These are phyloP conservation scores for Canavalia ensiformis DNA, from an alignment of 306 rosid species.

Conservation along the genomic window DNA sequence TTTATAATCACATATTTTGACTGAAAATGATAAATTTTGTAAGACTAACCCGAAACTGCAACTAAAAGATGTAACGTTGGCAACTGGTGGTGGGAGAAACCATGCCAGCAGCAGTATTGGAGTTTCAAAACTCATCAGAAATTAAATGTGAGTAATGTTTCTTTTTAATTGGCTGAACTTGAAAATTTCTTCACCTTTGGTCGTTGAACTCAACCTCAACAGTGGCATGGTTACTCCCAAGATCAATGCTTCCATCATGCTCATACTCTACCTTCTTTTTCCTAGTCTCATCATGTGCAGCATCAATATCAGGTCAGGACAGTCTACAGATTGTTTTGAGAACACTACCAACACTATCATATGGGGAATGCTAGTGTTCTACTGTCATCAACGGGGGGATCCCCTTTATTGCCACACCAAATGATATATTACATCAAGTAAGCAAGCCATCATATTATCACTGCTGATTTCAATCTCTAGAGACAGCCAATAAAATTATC, in stretches of 20 bases:
- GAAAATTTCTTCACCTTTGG: slow-evolving; percentile 14
- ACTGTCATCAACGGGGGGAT: slow-evolving; percentile 19
- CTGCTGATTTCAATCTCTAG: slow-evolving; percentile 32
- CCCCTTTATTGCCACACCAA: slow-evolving; percentile 13
- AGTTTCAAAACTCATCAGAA: slow-evolving; percentile 16
- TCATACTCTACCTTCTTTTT: slow-evolving; percentile 24
- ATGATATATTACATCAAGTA: slow-evolving; percentile 23
- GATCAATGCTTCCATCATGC: slow-evolving; percentile 40
- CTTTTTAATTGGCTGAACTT: slow-evolving; percentile 17
- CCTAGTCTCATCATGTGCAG: slow-evolving; percentile 5
- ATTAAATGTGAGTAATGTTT: not conserved
- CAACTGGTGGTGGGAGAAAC: slow-evolving; percentile 8
- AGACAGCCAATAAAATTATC: slow-evolving; percentile 1
- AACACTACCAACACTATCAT: not conserved
- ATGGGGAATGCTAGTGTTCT: slow-evolving; percentile 11
- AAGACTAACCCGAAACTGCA: not conserved
- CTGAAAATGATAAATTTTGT: not conserved
- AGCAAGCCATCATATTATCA: slow-evolving; percentile 17
- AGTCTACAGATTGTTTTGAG: not conserved
- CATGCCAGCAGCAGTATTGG: not conserved
- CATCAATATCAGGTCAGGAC: slow-evolving; percentile 34
- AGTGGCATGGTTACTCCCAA: slow-evolving; percentile 24
- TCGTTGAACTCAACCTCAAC: slow-evolving; percentile 23
- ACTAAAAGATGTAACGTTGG: slow-evolving; percentile 7
- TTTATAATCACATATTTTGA: not conserved